These are phyloP conservation scores for Triticum urartu DNA, from an alignment of 176 grass and related monocot species.

Conservation along the genomic window DNA sequence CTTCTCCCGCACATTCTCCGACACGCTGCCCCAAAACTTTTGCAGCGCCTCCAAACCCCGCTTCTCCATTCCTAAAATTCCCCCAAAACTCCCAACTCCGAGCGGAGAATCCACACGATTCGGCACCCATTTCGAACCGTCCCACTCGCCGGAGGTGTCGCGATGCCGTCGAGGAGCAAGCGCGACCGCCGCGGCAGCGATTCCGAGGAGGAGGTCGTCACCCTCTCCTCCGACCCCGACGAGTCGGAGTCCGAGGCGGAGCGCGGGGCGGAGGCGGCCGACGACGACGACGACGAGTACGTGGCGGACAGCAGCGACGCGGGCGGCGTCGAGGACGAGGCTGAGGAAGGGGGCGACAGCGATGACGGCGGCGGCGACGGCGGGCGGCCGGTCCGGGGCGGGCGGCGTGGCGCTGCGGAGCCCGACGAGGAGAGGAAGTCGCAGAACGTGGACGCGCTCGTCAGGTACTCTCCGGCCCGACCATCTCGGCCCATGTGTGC, in stretches of 20 bases:
- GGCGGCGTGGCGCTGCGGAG: not conserved
- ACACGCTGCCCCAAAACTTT: slow-evolving; percentile 40
- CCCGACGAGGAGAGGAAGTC: slow-evolving; percentile 68
- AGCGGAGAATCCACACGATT: slow-evolving; percentile 4
- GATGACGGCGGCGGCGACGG: slow-evolving; percentile 9
- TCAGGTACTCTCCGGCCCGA: slow-evolving; percentile 49
- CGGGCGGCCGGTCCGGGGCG: slow-evolving; percentile 13
- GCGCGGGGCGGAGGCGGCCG: slow-evolving; percentile 30
- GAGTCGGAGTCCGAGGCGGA: slow-evolving; percentile 35
- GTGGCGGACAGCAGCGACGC: slow-evolving; percentile 40
- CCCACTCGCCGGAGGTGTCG: not conserved
- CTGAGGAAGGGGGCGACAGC: slow-evolving; percentile 29
- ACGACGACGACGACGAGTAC: slow-evolving; percentile 54
- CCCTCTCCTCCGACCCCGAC: slow-evolving; percentile 45
- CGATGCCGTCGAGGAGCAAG: slow-evolving; percentile 47
- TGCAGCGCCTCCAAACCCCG: slow-evolving; percentile 22
- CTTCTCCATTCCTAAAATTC: slow-evolving; percentile 10
- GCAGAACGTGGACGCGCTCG: slow-evolving; percentile 76
- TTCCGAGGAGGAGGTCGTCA: slow-evolving; percentile 33
- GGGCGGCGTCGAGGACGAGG: slow-evolving; percentile 21
- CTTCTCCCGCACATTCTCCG: slow-evolving; percentile 17
- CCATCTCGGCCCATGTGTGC: not conserved
- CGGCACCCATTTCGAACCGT: slow-evolving; percentile 18
- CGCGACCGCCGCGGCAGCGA: slow-evolving; percentile 1
- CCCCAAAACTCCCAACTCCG: slow-evolving; percentile 13